Percentiles rank a stretch among this genome's conserved stretches.
Conservation (phyloP, 768 basidiomycete genomes). For the Lentinula detonsa region DNA sequence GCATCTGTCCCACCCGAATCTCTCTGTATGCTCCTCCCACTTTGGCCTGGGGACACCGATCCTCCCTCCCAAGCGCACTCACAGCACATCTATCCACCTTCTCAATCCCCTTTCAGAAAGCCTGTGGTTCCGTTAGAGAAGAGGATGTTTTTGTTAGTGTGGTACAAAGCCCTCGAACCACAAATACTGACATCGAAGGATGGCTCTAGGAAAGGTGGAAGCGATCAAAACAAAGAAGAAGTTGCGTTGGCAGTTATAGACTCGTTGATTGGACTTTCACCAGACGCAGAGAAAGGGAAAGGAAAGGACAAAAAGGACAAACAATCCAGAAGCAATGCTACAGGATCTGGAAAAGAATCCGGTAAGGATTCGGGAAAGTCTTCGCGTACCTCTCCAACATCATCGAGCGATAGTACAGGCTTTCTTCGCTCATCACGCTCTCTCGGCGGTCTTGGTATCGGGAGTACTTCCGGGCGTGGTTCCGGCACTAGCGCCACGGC, state of each 20-base stretch:
- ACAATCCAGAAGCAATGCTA: background rate
- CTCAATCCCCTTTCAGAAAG: conserved; percentile 19
- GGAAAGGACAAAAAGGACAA: background rate
- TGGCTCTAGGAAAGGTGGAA: conserved; percentile 9
- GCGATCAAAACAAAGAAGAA: conserved; percentile 1
- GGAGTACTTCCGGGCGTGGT: background rate
- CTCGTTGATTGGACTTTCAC: conserved; percentile 7
- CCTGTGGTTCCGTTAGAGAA: conserved; percentile 41
- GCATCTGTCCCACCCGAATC: conserved; percentile 60
- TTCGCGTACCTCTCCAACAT: conserved; percentile 8
- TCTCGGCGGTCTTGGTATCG: background rate
- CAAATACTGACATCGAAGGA: conserved; percentile 21
- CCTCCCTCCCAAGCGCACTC: conserved; percentile 20
- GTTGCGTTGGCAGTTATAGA: conserved; percentile 18
- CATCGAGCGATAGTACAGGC: conserved; percentile 6
- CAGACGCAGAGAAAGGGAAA: background rate
- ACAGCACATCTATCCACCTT: conserved; percentile 6
- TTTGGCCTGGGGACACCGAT: conserved; percentile 80
- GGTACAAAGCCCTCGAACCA: conserved; percentile 66
- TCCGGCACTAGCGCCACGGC: conserved; percentile 10
- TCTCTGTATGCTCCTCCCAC: conserved; percentile 77
- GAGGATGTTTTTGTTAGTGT: conserved; percentile 72
- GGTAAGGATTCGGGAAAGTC: conserved; percentile 2
- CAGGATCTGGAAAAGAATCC: background rate
- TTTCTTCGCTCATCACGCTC: conserved; percentile 2